phyloP scores from a whole-genome alignment of 2,329 filamentous ascomycete species.

The Diaporthe longicolla region DNA sequence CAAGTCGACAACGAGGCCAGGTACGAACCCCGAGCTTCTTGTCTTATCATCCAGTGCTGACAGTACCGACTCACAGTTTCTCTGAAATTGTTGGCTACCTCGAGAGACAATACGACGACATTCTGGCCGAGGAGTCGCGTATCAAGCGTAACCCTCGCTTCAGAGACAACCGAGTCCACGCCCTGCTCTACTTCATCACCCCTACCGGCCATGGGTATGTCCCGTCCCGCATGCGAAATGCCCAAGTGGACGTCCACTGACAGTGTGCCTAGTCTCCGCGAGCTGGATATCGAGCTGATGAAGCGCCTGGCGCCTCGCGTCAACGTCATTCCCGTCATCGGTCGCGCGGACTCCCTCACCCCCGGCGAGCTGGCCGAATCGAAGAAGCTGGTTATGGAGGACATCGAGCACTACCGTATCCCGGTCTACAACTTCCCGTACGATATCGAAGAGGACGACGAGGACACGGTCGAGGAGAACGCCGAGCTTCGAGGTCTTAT shows the following conservation, averaged over 20 bases:
- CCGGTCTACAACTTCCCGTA: conserved; percentile 99
- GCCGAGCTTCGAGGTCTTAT: conserved; percentile 96
- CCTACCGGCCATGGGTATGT: conserved; percentile 93
- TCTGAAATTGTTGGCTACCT: conserved; percentile 98
- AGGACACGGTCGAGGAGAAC: conserved; percentile 99
- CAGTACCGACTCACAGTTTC: conserved; percentile 72
- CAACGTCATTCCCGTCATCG: conserved; percentile 99
- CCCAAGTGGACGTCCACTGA: conserved; percentile 21
- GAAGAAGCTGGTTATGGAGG: conserved; percentile 99
- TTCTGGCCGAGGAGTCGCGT: conserved; percentile 98
- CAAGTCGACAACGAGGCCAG: conserved; percentile 99
- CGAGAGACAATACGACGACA: conserved; percentile 99
- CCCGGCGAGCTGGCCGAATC: conserved; percentile 97
- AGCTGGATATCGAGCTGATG: conserved; percentile 99
- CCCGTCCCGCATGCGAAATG: conserved; percentile 21
- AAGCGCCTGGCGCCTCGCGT: conserved; percentile 97
- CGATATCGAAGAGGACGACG: conserved; percentile 99
- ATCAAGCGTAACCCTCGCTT: conserved; percentile 99
- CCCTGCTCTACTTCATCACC: conserved; percentile 99
- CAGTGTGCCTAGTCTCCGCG: conserved; percentile 80
- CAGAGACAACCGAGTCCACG: conserved; percentile 98
- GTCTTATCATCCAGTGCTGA: background rate
- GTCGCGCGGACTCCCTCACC: conserved; percentile 97
- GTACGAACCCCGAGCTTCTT: conserved; percentile 61
- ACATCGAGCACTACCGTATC: conserved; percentile 99